Percentiles rank a stretch among this genome's conserved stretches.
Conservation (phyloP, 2,329 filamentous ascomycete species). For the Colletotrichum brevisporum region DNA sequence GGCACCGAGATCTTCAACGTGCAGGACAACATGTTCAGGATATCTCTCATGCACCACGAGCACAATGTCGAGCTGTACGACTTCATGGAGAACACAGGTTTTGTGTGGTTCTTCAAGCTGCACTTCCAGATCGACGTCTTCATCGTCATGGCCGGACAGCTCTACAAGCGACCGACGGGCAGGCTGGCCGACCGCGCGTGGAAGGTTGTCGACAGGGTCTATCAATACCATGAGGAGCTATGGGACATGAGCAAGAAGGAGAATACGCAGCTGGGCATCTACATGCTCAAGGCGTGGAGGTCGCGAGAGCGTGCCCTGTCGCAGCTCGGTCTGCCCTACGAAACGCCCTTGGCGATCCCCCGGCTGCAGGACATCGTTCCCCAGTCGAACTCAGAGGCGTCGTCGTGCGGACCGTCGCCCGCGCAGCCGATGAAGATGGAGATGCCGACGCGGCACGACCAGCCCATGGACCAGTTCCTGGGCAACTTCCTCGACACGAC, state of each 20-base stretch:
- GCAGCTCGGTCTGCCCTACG: slow-evolving; percentile 53
- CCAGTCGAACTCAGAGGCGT: slow-evolving; percentile 51
- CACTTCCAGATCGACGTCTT: slow-evolving; percentile 72
- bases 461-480: slow-evolving; percentile 59
- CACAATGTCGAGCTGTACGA: slow-evolving; percentile 62
- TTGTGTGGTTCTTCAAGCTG: slow-evolving; percentile 68
- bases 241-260: slow-evolving; percentile 62
- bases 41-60: slow-evolving; percentile 64
- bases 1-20: slow-evolving; percentile 63
- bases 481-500: slow-evolving; percentile 60
- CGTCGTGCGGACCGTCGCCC: slow-evolving; percentile 47
- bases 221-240: slow-evolving; percentile 65
- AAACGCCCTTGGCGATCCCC: slow-evolving; percentile 61
- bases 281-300: slow-evolving; percentile 67
- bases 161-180: slow-evolving; percentile 63
- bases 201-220: slow-evolving; percentile 61
- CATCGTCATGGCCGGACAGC: slow-evolving; percentile 67
- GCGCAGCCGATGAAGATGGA: slow-evolving; percentile 45
- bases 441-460: slow-evolving; percentile 43
- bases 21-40: slow-evolving; percentile 69
- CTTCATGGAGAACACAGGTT: slow-evolving; percentile 59
- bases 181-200: slow-evolving; percentile 68
- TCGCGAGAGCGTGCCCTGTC: slow-evolving; percentile 60
- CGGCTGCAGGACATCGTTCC: slow-evolving; percentile 61
- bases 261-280: slow-evolving; percentile 60